Evolutionary conservation across 2,329 filamentous ascomycete species (phyloP).

Genomic region (Dactylellina cionopaga): DNA sequence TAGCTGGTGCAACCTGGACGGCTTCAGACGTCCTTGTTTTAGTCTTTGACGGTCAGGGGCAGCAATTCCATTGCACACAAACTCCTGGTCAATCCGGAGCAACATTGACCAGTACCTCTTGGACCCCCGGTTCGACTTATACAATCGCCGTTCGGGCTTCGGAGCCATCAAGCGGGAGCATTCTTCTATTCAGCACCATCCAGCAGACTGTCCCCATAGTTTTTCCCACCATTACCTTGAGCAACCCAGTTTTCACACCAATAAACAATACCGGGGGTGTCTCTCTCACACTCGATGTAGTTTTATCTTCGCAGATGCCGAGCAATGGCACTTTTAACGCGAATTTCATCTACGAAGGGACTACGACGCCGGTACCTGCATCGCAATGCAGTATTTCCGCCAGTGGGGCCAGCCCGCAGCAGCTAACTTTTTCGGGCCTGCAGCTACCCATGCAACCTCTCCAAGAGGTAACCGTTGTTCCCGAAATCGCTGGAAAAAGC

Average conservation of each 20-base stretch:
- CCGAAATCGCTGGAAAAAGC: background rate
- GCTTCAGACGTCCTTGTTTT: background rate
- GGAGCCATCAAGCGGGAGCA: background rate
- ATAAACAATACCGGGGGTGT: background rate
- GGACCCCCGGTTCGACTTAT: background rate
- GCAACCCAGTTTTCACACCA: background rate
- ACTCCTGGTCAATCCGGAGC: background rate
- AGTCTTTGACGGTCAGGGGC: background rate
- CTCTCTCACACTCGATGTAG: background rate
- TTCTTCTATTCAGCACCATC: slow-evolving; percentile 1
- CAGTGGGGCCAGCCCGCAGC: background rate
- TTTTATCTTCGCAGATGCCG: background rate
- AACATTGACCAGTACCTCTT: background rate
- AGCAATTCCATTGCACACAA: background rate
- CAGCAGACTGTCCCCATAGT: slow-evolving; percentile 1
- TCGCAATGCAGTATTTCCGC: background rate
- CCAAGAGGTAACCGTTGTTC: background rate
- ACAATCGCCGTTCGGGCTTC: background rate
- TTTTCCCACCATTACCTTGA: slow-evolving; percentile 1
- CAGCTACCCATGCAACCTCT: background rate
- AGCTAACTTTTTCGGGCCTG: background rate
- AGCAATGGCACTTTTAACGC: background rate
- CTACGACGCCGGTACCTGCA: background rate
- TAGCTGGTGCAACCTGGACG: background rate
- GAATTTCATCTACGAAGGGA: background rate